phyloP scores from a whole-genome alignment of 306 rosid genomes.

The Phaseolus lunatus region DNA sequence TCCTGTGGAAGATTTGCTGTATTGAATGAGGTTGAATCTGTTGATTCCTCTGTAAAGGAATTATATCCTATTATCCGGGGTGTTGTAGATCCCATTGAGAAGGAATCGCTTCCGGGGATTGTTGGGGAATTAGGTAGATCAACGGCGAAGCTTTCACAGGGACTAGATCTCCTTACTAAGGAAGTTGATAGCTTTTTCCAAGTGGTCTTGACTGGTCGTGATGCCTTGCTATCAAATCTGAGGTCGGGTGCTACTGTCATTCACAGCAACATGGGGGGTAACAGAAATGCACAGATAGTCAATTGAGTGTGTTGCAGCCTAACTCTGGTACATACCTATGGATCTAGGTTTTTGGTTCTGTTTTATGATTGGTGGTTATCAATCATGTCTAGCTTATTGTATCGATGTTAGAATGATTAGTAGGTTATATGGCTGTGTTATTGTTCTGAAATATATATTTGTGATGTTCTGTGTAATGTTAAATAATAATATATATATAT shows the following conservation, averaged over 20 bases:
- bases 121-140: slow-evolving; percentile 55
- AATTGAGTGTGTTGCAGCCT: slow-evolving; percentile 50
- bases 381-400: slow-evolving; percentile 52
- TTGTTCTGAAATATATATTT: slow-evolving; percentile 47
- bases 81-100: slow-evolving; percentile 46
- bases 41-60: slow-evolving; percentile 64
- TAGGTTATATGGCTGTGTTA: slow-evolving; percentile 31
- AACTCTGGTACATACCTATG: slow-evolving; percentile 40
- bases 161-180: slow-evolving; percentile 80
- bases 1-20: slow-evolving; percentile 56
- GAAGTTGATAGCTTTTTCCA: slow-evolving; percentile 85
- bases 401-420: slow-evolving; percentile 49
- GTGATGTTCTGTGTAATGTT: slow-evolving; percentile 48
- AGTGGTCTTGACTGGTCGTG: slow-evolving; percentile 76
- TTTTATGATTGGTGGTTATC: slow-evolving; percentile 50
- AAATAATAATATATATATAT: slow-evolving; percentile 43
- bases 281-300: slow-evolving; percentile 47
- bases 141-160: slow-evolving; percentile 66
- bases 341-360: slow-evolving; percentile 49
- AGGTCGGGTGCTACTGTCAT: slow-evolving; percentile 59
- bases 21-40: slow-evolving; percentile 73
- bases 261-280: slow-evolving; percentile 40
- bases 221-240: slow-evolving; percentile 73
- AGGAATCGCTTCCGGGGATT: slow-evolving; percentile 45
- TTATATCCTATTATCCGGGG: slow-evolving; percentile 71